phyloP scores from a whole-genome alignment of 1,284 basidiomycete genomes.

The Ustilago hordei region DNA sequence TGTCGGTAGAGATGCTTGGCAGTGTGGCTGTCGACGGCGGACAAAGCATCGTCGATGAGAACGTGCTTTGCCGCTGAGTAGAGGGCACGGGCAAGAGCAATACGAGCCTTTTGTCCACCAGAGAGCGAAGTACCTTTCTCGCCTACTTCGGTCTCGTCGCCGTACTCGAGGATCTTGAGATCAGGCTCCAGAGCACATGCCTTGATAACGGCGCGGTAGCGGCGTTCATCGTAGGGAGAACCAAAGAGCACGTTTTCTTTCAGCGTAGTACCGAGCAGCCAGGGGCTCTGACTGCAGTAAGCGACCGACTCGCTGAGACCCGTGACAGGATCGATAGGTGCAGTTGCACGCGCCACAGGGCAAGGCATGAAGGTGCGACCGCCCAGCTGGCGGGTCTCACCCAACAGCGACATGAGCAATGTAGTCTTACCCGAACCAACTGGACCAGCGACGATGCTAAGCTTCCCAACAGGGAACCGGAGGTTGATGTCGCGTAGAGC shows the following conservation, averaged over 20 bases:
- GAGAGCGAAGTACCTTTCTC: constrained; percentile 79
- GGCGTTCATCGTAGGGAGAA: constrained; percentile 80
- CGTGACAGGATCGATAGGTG: constrained; percentile 71
- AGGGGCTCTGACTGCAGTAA: constrained; percentile 92
- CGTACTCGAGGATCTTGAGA: constrained; percentile 90
- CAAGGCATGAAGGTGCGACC: constrained; percentile 74
- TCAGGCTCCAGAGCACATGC: constrained; percentile 85
- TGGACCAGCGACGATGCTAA: constrained; percentile 77
- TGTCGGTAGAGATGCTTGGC: constrained; percentile 80
- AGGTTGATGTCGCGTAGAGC: constrained; percentile 73
- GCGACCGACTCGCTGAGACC: constrained; percentile 82
- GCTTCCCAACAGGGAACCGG: constrained; percentile 74
- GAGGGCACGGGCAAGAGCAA: constrained; percentile 81
- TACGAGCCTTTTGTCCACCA: constrained; percentile 93
- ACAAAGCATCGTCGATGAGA: constrained; percentile 89
- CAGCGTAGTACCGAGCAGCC: constrained; percentile 92
- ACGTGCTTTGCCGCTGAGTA: constrained; percentile 89
- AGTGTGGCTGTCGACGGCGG: constrained; percentile 89
- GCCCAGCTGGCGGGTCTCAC: constrained; percentile 72
- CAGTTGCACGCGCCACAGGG: constrained; percentile 69
- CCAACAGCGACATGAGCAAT: constrained; percentile 75
- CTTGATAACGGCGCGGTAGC: constrained; percentile 82
- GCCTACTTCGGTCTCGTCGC: constrained; percentile 90
- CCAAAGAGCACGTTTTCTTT: constrained; percentile 94
- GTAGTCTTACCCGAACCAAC: constrained; percentile 73